These are phyloP conservation scores for Lodderomyces parapsilosis DNA, from an alignment of 1,139 yeast species.

Conservation along the genomic window DNA sequence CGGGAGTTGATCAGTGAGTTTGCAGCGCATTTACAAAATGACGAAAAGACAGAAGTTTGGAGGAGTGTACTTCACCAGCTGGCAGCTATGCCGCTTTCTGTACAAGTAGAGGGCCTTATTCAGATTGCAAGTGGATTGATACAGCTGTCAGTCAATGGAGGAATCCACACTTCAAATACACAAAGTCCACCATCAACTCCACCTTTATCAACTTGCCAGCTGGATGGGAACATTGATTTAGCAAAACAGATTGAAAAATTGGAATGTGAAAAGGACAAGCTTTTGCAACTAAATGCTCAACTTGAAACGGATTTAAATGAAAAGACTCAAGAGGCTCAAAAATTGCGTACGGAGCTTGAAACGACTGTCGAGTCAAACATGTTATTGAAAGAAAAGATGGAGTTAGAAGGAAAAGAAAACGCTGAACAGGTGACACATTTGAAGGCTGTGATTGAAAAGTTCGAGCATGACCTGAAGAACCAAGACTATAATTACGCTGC, in stretches of 20 bases:
- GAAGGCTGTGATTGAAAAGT: not conserved
- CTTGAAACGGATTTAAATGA: not conserved
- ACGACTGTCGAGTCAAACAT: not conserved
- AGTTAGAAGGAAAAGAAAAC: not conserved
- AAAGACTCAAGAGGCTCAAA: not conserved
- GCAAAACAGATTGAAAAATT: not conserved
- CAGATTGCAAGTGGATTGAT: not conserved
- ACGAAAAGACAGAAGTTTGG: not conserved
- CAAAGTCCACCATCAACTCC: not conserved
- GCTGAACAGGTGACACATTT: not conserved
- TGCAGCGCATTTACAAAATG: not conserved
- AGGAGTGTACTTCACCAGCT: not conserved
- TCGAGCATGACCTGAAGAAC: conserved; percentile 33
- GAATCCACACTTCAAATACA: not conserved
- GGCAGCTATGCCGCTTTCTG: not conserved
- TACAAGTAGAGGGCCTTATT: not conserved
- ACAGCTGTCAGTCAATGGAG: not conserved
- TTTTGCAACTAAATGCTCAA: not conserved
- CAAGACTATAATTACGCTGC: conserved; percentile 35
- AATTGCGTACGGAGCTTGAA: not conserved
- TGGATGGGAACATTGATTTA: not conserved
- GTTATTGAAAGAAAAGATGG: not conserved
- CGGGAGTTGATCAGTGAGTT: not conserved
- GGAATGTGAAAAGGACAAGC: not conserved
- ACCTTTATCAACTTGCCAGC: not conserved